Evolutionary conservation across 257 asterid genomes (phyloP), one percentile per base, ranked within the genome.

Genomic region (Solanum verrucosum): DNA sequence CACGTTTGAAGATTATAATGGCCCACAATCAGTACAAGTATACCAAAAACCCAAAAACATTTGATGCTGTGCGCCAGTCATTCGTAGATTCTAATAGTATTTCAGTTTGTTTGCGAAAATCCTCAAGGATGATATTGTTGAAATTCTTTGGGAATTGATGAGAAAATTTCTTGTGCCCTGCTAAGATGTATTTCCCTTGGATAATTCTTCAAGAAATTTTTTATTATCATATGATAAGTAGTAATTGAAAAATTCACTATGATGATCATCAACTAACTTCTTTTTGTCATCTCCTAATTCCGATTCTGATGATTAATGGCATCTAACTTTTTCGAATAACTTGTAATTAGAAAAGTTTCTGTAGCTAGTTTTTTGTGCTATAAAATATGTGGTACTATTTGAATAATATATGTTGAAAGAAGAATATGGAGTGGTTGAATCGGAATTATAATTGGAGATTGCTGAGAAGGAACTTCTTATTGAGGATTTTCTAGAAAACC

Each of bases 11-110:
- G 33, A 31, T 31, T 31, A 31, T 31, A 31, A 67, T 67, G 11
- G 8, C 3, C 7, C 34, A 1, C 8, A 10, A 67, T 11, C 12
- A 5, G 6, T 16, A 31, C 4, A 31, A 71, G 2, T 71, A 71
- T 29, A 70, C 40, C 3, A 42, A 15, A 16, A 16, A 40, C 4
- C 38, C 13, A 29, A 13, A 1, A 70, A 31, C 4, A 29, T 1
- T 2, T 29, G 10, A 27, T 9, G 0, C 0, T 14, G 8, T 11
- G n/a, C n/a, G 0, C 77, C 8, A 3, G 1, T 15, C 9, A 33
- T 33, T 18, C 27, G 18, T 18, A 25, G 27, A 73, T 18, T 13
- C 9, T 73, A 34, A 34, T 20, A 33, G 27, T 73, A 34, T 73
- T 11, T 34, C 7, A 34, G 15, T 16, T 73, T 1, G 15, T 18